phyloP scores from a whole-genome alignment of 257 asterid genomes.

The Thymus mandschuricus region DNA sequence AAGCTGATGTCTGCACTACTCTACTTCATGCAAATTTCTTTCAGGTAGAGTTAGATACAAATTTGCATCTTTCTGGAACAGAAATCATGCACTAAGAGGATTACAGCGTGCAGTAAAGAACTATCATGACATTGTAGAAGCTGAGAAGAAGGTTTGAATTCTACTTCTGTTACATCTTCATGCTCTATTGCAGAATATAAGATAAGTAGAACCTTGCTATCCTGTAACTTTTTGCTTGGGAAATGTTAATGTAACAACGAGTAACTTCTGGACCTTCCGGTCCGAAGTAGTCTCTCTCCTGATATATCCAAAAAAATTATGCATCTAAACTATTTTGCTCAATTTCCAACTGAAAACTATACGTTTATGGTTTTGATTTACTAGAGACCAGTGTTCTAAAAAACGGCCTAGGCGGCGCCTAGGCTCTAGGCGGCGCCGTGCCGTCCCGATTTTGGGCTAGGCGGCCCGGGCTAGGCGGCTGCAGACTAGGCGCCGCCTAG shows the following conservation, averaged over 20 bases:
- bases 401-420: too few species aligned
- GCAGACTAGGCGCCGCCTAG: too few species aligned
- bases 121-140: constrained; percentile 74
- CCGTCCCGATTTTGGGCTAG: too few species aligned
- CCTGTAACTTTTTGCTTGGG: not conserved
- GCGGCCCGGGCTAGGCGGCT: too few species aligned
- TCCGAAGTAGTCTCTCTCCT: not conserved
- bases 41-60: constrained; percentile 97
- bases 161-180: constrained; percentile 27
- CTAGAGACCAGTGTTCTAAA: not conserved
- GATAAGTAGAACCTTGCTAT: constrained; percentile 8
- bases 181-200: constrained; percentile 16
- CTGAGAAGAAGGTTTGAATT: constrained; percentile 84
- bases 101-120: constrained; percentile 75
- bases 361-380: constrained; percentile 15
- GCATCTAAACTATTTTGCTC: not conserved
- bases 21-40: constrained; percentile 33
- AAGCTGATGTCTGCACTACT: constrained; percentile 17
- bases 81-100: constrained; percentile 83
- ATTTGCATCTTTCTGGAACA: constrained; percentile 98
- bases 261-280: too few species aligned
- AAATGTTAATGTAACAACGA: constrained; percentile 9
- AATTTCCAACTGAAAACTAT: not conserved
- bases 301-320: not conserved
- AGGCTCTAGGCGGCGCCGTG: too few species aligned